Base-by-base conservation (phyloP, 176 grass and related monocot species). In the Calamus simplicifolius region DNA sequence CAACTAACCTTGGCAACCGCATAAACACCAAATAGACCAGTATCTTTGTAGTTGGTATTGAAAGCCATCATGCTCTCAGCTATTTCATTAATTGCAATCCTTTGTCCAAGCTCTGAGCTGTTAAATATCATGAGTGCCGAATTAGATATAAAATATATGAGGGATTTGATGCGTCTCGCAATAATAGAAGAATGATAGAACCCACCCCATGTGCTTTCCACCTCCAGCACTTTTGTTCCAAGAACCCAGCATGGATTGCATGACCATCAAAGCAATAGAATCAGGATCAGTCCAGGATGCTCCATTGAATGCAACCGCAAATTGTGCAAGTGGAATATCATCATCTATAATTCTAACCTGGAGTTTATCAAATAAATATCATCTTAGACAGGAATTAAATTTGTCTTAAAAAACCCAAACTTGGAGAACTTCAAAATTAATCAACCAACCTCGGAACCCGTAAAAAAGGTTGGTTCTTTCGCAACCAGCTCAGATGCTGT, bases 31-130 rank as follows among this genome's bases (percentile, higher is more conserved):
- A 98, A 98, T 14, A 93, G 71, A 28, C 94, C 94, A 68, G 82
- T 89, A 64, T 93, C 94, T 73, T 98, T 98, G 25, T 98, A 98
- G 61, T 98, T 98, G 2, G 88, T 89, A 17, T 93, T 98, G 73
- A 98, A 98, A 68, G 88, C 88, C 94, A 89, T 92, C 75, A 92
- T 70, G 72, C 93, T 98, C 75, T 98, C 94, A 65, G 94, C 94
- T 52, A 98, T 88, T 29, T 89, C 94, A 82, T 93, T 92, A 58
- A 98, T 92, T 12, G 88, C 84, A 75, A 77, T 81, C 67, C 79
- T 85, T 77, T 98, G 84, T 68, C 85, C 85, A 81, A 98, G 79
- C 79, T 92, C 94, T 48, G 94, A 98, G 74, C 94, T 98, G 81
- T 54, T 51, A 43, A 13, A 43, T 43, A 12, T 43, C 2, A 43